A percentile compares a stretch with the other conserved stretches of the same genome.
These are phyloP conservation scores for Saccharomyces kudriavzevii DNA, from an alignment of 805 yeast genomes.

Conservation along the genomic window DNA sequence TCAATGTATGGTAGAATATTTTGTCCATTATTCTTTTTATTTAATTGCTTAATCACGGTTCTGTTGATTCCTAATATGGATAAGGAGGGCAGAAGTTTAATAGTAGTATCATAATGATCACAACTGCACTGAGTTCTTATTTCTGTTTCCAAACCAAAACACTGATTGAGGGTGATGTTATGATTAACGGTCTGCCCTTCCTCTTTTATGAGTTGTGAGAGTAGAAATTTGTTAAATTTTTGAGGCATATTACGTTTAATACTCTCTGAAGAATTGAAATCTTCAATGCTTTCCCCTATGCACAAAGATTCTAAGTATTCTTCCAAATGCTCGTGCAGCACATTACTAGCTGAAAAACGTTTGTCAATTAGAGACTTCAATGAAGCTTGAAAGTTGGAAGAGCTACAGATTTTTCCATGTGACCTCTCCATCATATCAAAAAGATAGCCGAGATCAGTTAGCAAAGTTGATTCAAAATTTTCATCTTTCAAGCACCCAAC, in stretches of 20 bases:
- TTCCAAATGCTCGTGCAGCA: background rate
- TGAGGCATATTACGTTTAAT: conserved; percentile 9
- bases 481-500: conserved; percentile 49
- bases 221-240: conserved; percentile 23
- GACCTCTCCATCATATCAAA: conserved; percentile 89
- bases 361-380: conserved; percentile 34
- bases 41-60: conserved; percentile 21
- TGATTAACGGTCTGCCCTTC: conserved; percentile 20
- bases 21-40: conserved; percentile 28
- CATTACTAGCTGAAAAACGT: background rate
- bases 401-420: conserved; percentile 66
- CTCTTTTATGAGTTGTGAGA: conserved; percentile 20
- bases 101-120: conserved; percentile 15
- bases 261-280: background rate
- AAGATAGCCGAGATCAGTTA: conserved; percentile 79
- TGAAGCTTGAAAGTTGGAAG: conserved; percentile 65
- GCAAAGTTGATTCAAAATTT: conserved; percentile 37
- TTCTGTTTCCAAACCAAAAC: conserved; percentile 26
- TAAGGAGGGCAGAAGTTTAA: conserved; percentile 19
- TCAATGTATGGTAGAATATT: conserved; percentile 53
- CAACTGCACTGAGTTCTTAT: conserved; percentile 20
- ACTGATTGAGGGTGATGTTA: conserved; percentile 22
- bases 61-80: conserved; percentile 23
- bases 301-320: background rate
- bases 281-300: background rate